Base-by-base conservation (phyloP, 257 asterid species). In the Cynanchum wilfordii region DNA sequence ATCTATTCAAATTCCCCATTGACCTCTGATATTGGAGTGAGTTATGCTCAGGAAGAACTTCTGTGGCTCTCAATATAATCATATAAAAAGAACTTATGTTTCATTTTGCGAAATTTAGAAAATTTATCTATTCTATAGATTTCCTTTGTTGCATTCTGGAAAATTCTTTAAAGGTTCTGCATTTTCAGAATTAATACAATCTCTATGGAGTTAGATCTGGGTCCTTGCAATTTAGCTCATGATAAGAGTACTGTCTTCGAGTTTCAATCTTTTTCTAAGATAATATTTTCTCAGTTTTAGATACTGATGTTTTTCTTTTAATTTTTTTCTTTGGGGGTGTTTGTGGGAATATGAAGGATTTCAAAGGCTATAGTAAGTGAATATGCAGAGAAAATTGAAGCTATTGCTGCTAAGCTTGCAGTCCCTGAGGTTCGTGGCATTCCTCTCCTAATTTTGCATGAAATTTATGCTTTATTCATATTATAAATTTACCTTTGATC, bases 381-480 rank as follows among this genome's bases (percentile, higher is more conserved):
- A 70, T 88, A 86, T 80, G 84, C 96, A 7, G 88, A 87, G 84
- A 84, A 85, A 77, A 86, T 94, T 74, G 98, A 94, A 88, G 90
- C 84, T 29, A 66, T 91, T 83, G 96, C 94, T 56, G 85, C 92
- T 76, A 94, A 82, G 75, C 74, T 90, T 75, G 93, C 79, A 54
- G 82, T 71, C 69, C 70, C 80, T 49, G 84, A 83, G 75, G 72
- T 76, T 16, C 2, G 58, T 63, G 15, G 27, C 20, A n/a, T 36
- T 36, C 17, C 38, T 60, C 15, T 29, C 44, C 67, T 60, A 29
- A 25, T 60, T 60, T 30, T 60, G 12, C n/a, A 33, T 3, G 2
- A 1, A 60, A 17, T 63, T 17, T 33, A 63, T 63, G 25, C 10
- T 62, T 15, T 7, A 17, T 42, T 42, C 47, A 42, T 42, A 7